Evolutionary conservation across 345 rosid species (phyloP), one percentile per base, ranked within the genome.

Genomic region (Hypericum androsaemum): DNA sequence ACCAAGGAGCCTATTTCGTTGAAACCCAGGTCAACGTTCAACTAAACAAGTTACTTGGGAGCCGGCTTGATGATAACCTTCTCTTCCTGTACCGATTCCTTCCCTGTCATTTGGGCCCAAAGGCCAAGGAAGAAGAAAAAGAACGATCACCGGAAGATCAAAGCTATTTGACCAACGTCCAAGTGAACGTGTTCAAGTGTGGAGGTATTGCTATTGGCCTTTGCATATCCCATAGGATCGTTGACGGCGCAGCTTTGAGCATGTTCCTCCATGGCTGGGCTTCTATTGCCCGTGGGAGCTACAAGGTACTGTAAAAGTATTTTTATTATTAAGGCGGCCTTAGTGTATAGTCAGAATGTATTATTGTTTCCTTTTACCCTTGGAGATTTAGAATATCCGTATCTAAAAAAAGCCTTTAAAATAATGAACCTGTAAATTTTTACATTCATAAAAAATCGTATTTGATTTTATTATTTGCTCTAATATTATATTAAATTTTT

Each of bases 161-260:
- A 22, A 58, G 60, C 13, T 55, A 3, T 14, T 66, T 62, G 4
- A 53, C 75, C 9, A 78, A 67, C 17, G 5, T 65, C 41, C 60
- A 65, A 22, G 62, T 10, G 6, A 65, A 48, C 9, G 45, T 58
- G 3, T 65, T 65, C 12, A 5, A 38, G 0, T 54, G 70, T 12
- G 52, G 52, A 6, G 60, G 70, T 7, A 17, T 65, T 13, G 70
- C 60, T 0, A 1, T 59, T 37, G 64, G 60, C 7, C 16, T 59
- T 2, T 59, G 64, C 52, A 41, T 65, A n/a, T 59, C 70, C 9
- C 70, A 65, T 37, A 49, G 10, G 44, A 47, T 59, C 40, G 7
- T 59, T 38, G 64, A 65, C 11, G 60, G 70, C 9, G 55, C 39
- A 41, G 64, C 60, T 0, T 13, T 65, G 16, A 22, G 51, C 39